Percentiles rank a stretch among this genome's conserved stretches.
phyloP scores from a whole-genome alignment of 1,139 yeast genomes.

The Eremothecium cymbalariae region DNA sequence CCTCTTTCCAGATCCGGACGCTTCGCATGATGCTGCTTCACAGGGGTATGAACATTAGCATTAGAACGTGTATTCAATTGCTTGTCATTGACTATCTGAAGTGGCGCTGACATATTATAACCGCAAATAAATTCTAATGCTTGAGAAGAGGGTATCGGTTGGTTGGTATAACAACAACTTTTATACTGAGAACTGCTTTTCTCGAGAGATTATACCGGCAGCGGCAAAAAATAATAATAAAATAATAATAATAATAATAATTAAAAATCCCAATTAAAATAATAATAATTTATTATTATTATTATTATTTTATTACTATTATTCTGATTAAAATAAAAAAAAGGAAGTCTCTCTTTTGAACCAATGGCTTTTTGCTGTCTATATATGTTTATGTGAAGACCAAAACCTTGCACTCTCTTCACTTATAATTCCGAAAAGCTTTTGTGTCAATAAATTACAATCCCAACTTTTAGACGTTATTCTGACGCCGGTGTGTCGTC shows the following conservation, averaged over 20 bases:
- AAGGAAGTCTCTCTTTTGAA: not conserved
- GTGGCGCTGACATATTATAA: constrained; percentile 22
- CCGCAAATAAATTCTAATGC: not conserved
- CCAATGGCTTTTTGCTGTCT: constrained; percentile 3
- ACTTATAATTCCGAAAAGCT: too few species aligned
- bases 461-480: constrained; percentile 4
- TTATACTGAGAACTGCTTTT: constrained; percentile 1
- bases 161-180: too few species aligned
- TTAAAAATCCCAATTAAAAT: too few species aligned
- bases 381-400: constrained; percentile 3
- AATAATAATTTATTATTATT: too few species aligned
- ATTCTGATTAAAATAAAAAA: too few species aligned
- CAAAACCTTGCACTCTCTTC: too few species aligned
- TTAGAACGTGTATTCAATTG: constrained; percentile 30
- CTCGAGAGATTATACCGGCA: constrained; percentile 1
- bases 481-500: constrained; percentile 6
- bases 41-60: constrained; percentile 25
- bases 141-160: constrained; percentile 4
- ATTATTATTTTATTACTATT: too few species aligned
- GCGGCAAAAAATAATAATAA: constrained; percentile 5
- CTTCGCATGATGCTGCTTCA: constrained; percentile 15
- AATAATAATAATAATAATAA: too few species aligned
- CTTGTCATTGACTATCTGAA: constrained; percentile 30
- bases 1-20: constrained; percentile 10
- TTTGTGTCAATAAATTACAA: constrained; percentile 5